Evolutionary conservation across 768 basidiomycete species (phyloP), one percentile per base, ranked within the genome.

Genomic region (Kwoniella sp.): DNA sequence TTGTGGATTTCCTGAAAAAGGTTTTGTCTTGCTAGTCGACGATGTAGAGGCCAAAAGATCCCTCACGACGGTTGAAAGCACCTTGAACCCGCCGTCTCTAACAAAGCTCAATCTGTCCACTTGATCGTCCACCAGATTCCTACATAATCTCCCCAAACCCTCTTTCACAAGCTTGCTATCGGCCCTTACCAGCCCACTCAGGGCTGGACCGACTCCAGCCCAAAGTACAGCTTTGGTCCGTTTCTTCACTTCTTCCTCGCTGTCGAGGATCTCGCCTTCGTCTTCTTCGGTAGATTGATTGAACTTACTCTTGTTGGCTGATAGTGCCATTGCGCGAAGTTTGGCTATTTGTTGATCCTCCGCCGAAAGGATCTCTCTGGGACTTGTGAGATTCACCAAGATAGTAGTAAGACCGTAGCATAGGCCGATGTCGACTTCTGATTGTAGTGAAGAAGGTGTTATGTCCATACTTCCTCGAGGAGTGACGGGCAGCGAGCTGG

Each of bases 261-360:
- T 86, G 49, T 94, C 90, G 13, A 90, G 73, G 10, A 74, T 69
- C 47, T 81, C 78, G 79, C 50, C 79, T 50, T 60, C 55, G 66
- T 68, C 58, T 63, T 58, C 24, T 57, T 56, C 19, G 51, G n/a
- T n/a, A n/a, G n/a, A n/a, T n/a, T n/a, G n/a, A n/a, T n/a, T 27
- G 5, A 64, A 24, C 37, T 58, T 64, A 29, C 25, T 47, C 17
- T 56, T 56, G 8, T 67, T 67, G 9, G 78, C 80, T 19, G 82
- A 70, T 51, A 83, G 82, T 2, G 92, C 86, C 88, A 97, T 90
- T 53, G 83, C 83, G 68, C 86, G 86, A 40, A 97, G 82, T 76
- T 88, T 90, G 58, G 88, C 86, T 4, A 95, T 84, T 73, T 96
- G 92, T 29, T 84, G 83, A 73, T 95, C 88, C 77, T 96, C 92